Percentiles rank a stretch among this genome's conserved stretches.
Conservation (phyloP, 441 rosid species). For the Euphorbia corollata region DNA sequence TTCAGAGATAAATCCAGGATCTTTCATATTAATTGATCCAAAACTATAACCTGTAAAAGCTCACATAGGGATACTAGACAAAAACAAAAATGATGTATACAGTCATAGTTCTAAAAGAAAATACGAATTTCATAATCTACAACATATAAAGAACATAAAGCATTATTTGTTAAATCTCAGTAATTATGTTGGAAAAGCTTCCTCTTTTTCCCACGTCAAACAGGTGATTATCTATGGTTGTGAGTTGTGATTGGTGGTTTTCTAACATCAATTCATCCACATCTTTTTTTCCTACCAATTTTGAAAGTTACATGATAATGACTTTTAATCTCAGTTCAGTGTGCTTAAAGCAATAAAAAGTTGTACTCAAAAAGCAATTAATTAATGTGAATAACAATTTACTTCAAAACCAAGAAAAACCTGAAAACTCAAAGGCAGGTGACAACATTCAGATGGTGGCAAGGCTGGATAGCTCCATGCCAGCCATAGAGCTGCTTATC, state of each 20-base stretch:
- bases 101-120: background rate
- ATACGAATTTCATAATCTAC: background rate
- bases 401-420: conserved; percentile 17
- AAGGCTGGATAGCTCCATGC: conserved; percentile 58
- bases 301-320: conserved; percentile 4
- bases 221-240: background rate
- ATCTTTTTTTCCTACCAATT: conserved; percentile 9
- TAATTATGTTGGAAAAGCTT: background rate
- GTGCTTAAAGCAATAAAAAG: conserved; percentile 5
- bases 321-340: conserved; percentile 7
- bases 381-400: background rate
- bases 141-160: background rate
- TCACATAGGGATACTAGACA: background rate
- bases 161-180: background rate
- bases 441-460: background rate
- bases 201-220: background rate
- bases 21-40: background rate
- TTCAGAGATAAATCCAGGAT: background rate
- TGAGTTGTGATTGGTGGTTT: background rate
- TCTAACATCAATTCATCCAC: background rate
- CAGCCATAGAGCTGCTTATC: conserved; percentile 76
- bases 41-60: background rate
- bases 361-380: background rate
- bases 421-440: conserved; percentile 5
- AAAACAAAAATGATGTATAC: background rate